Percentiles rank a stretch among this genome's conserved stretches.
Evolutionary conservation across 2,329 filamentous ascomycete species (phyloP).

Genomic region (Phaeosphaeria sp.): DNA sequence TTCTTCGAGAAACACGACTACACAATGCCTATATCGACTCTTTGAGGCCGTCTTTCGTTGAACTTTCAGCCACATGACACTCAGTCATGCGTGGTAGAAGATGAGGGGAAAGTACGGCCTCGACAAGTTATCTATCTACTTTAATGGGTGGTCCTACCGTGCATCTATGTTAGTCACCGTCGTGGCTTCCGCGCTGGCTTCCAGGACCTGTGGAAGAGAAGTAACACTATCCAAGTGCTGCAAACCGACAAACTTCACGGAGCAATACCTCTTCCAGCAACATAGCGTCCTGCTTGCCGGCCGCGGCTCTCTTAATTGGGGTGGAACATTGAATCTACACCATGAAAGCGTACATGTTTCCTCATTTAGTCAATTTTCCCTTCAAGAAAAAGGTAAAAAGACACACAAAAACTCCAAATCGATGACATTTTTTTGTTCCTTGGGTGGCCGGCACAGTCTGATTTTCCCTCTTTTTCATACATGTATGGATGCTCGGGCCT

Average conservation of each 20-base stretch:
- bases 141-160: not conserved
- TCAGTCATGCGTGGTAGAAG: too few species aligned
- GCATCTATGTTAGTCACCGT: not conserved
- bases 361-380: not conserved
- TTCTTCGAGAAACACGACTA: slow-evolving; percentile 43
- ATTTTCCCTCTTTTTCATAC: not conserved
- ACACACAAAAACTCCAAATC: not conserved
- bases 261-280: not conserved
- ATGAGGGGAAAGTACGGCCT: not conserved
- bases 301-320: not conserved
- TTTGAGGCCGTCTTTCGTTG: not conserved
- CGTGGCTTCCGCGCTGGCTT: not conserved
- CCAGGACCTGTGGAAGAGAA: not conserved
- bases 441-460: not conserved
- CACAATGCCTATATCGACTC: not conserved
- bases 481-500: not conserved
- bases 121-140: not conserved
- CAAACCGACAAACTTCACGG: not conserved
- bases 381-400: not conserved
- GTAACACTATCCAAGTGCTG: not conserved
- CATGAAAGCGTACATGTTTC: not conserved
- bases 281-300: not conserved
- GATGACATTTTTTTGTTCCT: not conserved
- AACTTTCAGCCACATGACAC: too few species aligned
- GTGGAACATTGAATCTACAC: not conserved